Evolutionary conservation across 2,329 filamentous ascomycete species (phyloP).

Genomic region (Cladophialophora carrionii): DNA sequence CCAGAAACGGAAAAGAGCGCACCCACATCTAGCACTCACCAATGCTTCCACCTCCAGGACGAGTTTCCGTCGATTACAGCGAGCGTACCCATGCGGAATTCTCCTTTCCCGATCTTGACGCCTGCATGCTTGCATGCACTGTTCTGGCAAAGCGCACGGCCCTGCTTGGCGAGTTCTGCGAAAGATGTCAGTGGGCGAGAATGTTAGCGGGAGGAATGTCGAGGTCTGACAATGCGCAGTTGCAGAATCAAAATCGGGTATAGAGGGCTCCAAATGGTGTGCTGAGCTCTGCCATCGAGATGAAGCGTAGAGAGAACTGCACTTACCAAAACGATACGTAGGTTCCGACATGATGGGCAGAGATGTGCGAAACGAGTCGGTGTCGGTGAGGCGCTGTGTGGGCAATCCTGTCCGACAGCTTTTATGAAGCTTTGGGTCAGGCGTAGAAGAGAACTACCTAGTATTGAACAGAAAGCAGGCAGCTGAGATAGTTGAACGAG

Average conservation of each 20-base stretch:
- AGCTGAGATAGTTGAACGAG: neutral
- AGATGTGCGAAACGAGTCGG: neutral
- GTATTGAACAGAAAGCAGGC: neutral
- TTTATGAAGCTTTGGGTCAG: neutral
- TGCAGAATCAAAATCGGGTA: neutral
- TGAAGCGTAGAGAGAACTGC: neutral
- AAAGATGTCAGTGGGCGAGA: neutral
- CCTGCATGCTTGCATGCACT: slow-evolving; percentile 70
- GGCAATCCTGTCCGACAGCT: neutral
- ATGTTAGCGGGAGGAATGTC: neutral
- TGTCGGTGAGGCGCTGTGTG: neutral
- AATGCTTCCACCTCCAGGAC: slow-evolving; percentile 80
- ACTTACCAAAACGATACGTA: slow-evolving; percentile 33
- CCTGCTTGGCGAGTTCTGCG: slow-evolving; percentile 71
- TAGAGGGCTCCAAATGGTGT: neutral
- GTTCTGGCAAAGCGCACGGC: slow-evolving; percentile 74
- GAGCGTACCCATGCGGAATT: slow-evolving; percentile 75
- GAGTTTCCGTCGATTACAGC: slow-evolving; percentile 65
- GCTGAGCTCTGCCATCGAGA: neutral
- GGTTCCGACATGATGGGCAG: slow-evolving; percentile 23
- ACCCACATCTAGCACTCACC: slow-evolving; percentile 61
- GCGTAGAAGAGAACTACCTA: neutral
- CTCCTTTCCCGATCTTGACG: slow-evolving; percentile 76
- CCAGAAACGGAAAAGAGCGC: neutral
- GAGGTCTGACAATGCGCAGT: neutral